Evolutionary conservation across 2,329 filamentous ascomycete species (phyloP), one percentile per base, ranked within the genome.

Genomic region (Exophiala alcalophila): DNA sequence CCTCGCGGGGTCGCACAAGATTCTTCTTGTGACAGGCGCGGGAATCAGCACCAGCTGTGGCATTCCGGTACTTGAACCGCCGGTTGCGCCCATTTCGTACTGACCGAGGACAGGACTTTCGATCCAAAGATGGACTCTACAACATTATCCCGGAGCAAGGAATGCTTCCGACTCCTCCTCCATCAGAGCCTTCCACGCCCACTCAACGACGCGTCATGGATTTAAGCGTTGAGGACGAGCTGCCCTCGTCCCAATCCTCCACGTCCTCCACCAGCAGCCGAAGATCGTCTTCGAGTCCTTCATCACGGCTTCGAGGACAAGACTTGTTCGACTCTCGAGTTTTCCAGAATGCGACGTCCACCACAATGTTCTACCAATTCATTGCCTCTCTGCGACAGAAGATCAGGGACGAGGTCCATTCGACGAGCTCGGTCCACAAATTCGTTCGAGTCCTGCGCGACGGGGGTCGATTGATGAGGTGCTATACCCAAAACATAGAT

Each of bases 401-500:
- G 41, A 76, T 84, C 11, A 72, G 69, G 26, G 57, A 68, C 36
- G 72, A 76, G n/a, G 79, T 83, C 7, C 61, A 59, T 20, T 65
- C 74, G 38, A 81, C 81, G 0, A 85, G 81, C 1, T 68, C 70
- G 12, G 83, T 80, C 1, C 83, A 87, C 62, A 76, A 75, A 41
- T 86, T 87, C 58, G 81, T 87, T 53, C 74, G 77, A 29, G 76
- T 80, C 23, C 68, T 87, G 4, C 73, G 81, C 30, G 80, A 86
- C 57, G 73, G 77, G 3, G 80, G 81, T 3, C 82, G 83, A 50
- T 69, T 87, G 4, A 80, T 85, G 21, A 70, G 83, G 26, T 84
- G 82, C 56, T 87, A 87, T 56, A 86, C 83, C 0, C 83, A 87
- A 54, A 87, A 86, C 51, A 86, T 87, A 52, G 83, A 87, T 53